Evolutionary conservation across 1,284 basidiomycete species (phyloP).

Genomic region (Ustilago hordei): DNA sequence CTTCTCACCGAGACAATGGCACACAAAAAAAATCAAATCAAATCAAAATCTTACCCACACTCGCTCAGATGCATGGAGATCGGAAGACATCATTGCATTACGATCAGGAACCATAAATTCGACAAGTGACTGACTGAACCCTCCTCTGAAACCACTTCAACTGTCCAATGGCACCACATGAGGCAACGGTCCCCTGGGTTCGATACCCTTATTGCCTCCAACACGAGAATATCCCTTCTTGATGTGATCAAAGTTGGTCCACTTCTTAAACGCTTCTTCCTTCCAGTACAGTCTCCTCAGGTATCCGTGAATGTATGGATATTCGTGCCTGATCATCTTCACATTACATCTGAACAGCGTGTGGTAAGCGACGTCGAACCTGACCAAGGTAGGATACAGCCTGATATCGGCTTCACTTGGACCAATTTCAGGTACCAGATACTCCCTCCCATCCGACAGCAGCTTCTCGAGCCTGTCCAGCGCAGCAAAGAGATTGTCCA

Average conservation of each 20-base stretch:
- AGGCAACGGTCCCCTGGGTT: constrained; percentile 48
- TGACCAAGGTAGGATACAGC: constrained; percentile 86
- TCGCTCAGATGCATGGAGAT: too few relatives aligned
- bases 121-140: not conserved
- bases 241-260: constrained; percentile 79
- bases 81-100: not conserved
- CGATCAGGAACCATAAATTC: not conserved
- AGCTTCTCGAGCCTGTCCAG: constrained; percentile 84
- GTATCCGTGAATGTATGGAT: constrained; percentile 71
- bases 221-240: constrained; percentile 52
- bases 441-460: constrained; percentile 80
- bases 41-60: too few relatives aligned
- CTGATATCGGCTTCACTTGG: constrained; percentile 90
- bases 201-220: constrained; percentile 30
- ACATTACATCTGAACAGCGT: constrained; percentile 88
- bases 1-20: too few relatives aligned
- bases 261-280: constrained; percentile 83
- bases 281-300: constrained; percentile 90
- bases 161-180: constrained; percentile 40
- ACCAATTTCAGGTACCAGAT: constrained; percentile 78
- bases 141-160: not conserved
- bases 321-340: constrained; percentile 50
- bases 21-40: too few relatives aligned
- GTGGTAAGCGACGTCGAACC: constrained; percentile 84
- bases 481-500: constrained; percentile 75